Evolutionary conservation across 2,329 filamentous ascomycete species (phyloP).

Genomic region (Xylaria sp.): DNA sequence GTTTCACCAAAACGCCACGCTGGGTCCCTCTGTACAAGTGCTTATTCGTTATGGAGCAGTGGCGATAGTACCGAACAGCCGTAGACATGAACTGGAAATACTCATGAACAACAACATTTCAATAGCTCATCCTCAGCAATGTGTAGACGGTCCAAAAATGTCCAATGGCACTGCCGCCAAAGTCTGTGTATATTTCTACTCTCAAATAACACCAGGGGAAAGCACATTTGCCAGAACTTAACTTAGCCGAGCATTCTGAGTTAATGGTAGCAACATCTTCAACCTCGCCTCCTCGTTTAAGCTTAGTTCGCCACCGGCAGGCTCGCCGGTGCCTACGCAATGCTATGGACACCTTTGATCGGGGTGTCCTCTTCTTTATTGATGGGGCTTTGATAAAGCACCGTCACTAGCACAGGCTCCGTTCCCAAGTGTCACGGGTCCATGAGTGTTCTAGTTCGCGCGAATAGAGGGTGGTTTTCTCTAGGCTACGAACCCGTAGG

Average conservation of each 20-base stretch:
- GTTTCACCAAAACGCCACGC: not conserved
- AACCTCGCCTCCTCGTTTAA: slow-evolving; percentile 69
- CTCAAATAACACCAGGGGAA: slow-evolving; percentile 63
- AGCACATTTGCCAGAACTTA: slow-evolving; percentile 71
- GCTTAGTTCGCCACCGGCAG: slow-evolving; percentile 51
- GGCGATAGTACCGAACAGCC: not conserved
- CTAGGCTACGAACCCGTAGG: slow-evolving; percentile 65
- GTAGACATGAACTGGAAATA: not conserved
- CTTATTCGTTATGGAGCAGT: not conserved
- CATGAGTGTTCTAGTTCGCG: slow-evolving; percentile 55
- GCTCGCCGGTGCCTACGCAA: slow-evolving; percentile 52
- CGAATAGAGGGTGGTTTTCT: slow-evolving; percentile 53
- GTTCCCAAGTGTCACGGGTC: slow-evolving; percentile 56
- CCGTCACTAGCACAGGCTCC: slow-evolving; percentile 57
- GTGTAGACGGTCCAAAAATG: no score
- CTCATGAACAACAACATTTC: not conserved
- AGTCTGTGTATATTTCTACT: not conserved
- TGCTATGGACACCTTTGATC: not conserved
- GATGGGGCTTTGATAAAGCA: slow-evolving; percentile 71
- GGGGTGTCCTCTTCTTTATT: slow-evolving; percentile 68
- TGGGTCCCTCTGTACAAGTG: not conserved
- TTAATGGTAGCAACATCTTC: slow-evolving; percentile 69
- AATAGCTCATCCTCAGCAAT: not conserved
- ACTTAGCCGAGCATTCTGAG: slow-evolving; percentile 65
- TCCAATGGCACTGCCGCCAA: no score